Percentiles rank a stretch among this genome's conserved stretches.
Conservation (phyloP, 768 basidiomycete genomes). For the Termitomyces sp. region DNA sequence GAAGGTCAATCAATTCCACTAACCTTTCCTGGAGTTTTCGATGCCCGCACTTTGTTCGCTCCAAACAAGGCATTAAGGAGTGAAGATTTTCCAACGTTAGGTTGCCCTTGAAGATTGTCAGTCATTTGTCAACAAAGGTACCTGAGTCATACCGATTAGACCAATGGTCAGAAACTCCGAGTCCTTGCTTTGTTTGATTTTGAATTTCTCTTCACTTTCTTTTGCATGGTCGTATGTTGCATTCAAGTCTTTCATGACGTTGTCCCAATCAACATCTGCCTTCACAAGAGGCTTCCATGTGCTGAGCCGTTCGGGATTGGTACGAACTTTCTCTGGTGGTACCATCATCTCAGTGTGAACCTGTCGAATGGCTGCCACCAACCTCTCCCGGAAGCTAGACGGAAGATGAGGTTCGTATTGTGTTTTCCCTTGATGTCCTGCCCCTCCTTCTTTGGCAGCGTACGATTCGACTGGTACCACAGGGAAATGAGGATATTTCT, state of each 20-base stretch:
- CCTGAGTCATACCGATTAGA: slow-evolving; percentile 52
- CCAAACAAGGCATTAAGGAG: slow-evolving; percentile 91
- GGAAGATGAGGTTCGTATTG: slow-evolving; percentile 66
- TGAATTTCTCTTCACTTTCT: slow-evolving; percentile 17
- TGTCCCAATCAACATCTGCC: slow-evolving; percentile 68
- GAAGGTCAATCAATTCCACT: background rate
- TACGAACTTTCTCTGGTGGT: slow-evolving; percentile 56
- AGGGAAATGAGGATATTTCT: slow-evolving; percentile 44
- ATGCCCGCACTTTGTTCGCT: slow-evolving; percentile 68
- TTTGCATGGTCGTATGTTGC: slow-evolving; percentile 33
- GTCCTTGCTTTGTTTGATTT: slow-evolving; percentile 25
- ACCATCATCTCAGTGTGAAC: slow-evolving; percentile 62
- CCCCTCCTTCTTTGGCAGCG: slow-evolving; percentile 36
- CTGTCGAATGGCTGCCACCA: slow-evolving; percentile 59
- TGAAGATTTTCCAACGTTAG: slow-evolving; percentile 94
- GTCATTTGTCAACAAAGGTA: background rate
- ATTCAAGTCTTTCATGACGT: slow-evolving; percentile 39
- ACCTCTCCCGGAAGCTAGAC: slow-evolving; percentile 49
- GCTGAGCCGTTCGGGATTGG: slow-evolving; percentile 40
- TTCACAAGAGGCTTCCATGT: slow-evolving; percentile 67
- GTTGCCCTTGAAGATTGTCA: slow-evolving; percentile 54
- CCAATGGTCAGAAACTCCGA: slow-evolving; percentile 72
- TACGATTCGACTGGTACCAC: slow-evolving; percentile 80
- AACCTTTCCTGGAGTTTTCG: slow-evolving; percentile 84
- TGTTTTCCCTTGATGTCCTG: slow-evolving; percentile 38